Evolutionary conservation across 495 filamentous ascomycete genomes (phyloP), one percentile per base, ranked within the genome.

Genomic region (Chaetomium cochliodes): DNA sequence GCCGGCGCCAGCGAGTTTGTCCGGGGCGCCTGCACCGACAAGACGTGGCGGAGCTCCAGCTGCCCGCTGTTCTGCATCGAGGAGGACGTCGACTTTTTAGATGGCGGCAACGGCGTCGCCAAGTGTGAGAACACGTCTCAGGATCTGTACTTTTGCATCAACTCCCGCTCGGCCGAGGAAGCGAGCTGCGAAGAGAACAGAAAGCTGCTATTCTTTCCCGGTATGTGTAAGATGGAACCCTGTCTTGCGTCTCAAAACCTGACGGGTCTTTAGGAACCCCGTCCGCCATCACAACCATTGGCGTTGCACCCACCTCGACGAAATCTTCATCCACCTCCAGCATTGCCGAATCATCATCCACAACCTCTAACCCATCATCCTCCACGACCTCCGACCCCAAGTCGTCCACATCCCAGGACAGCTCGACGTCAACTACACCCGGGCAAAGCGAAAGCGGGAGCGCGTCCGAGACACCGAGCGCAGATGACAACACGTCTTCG

Each of bases 1-100:
- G 26, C 58, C 5, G 60, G 53, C 9, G 62, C 57, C 5, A 55
- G 26, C 18, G 39, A 55, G 9, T 70, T 41, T 42, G 68, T 65
- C 2, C 60, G 70, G 39, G 70, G 70, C 1, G 58, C 63, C n/a
- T 72, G 70, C 53, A 72, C 70, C 9, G 70, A 72, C 58, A 23
- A 68, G 62, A 63, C 44, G 2, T 72, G 65, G 65, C 33, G 63
- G 22, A 70, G 66, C 30, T 56, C 65, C 33, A 50, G 46, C 13
- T 72, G 70, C 23, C 70, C 68, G 33, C 61, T 54, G 16, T 67
- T 67, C 41, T 72, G 70, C 58, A 55, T 67, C 22, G 50, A 62
- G 12, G 46, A 66, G 9, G 56, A 62, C 12, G 26, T 16, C 9
- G 68, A 67, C 59, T 57, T 67, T 46, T 37, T 61, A 12, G 55